Percentiles rank a stretch among this genome's conserved stretches.
Conservation (phyloP, 208 protist species). For the Acanthamoeba lenticulata region DNA sequence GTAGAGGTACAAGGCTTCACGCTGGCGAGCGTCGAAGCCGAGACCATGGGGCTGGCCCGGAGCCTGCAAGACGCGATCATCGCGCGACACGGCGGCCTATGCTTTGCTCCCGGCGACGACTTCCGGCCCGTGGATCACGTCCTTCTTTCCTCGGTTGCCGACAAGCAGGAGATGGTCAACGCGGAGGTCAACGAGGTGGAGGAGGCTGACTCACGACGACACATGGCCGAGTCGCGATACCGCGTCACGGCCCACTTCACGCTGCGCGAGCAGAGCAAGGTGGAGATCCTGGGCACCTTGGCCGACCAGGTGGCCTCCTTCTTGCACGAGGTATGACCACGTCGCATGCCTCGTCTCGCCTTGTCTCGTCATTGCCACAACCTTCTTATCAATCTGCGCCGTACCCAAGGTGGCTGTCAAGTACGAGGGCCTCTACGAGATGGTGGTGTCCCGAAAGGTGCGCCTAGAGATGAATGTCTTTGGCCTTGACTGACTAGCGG, state of each 20-base stretch:
- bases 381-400: neutral
- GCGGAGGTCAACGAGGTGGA: neutral
- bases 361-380: neutral
- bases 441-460: constrained; percentile 18
- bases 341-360: neutral
- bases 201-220: too few relatives aligned
- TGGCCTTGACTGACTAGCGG: too few relatives aligned
- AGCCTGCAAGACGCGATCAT: neutral
- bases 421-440: neutral
- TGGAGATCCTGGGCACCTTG: neutral
- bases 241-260: constrained; percentile 15
- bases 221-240: neutral
- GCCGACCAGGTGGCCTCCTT: constrained; percentile 17
- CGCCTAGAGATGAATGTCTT: too few relatives aligned
- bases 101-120: neutral
- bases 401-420: neutral
- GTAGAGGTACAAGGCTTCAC: neutral
- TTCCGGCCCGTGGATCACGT: neutral
- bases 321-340: neutral
- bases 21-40: neutral
- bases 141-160: neutral
- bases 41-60: neutral
- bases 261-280: constrained; percentile 34
- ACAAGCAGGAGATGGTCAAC: too few relatives aligned
- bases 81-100: neutral